A percentile compares a stretch with the other conserved stretches of the same genome.
Conservation (phyloP, 805 yeast genomes). For the Yarrowia bubula region DNA sequence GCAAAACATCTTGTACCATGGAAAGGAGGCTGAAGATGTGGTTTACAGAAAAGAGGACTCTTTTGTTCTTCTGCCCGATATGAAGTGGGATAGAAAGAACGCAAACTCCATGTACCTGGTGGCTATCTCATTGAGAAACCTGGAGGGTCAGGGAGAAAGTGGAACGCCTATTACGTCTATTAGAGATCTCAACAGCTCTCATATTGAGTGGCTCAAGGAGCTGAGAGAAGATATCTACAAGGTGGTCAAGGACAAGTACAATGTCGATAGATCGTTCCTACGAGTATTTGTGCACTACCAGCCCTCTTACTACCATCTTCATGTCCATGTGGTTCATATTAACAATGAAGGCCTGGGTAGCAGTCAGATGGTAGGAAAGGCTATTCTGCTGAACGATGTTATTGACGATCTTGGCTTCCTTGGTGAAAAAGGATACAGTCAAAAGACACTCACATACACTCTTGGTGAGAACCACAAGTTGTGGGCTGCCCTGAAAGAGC, state of each 20-base stretch:
- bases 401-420: slow-evolving; percentile 63
- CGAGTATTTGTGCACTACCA: slow-evolving; percentile 85
- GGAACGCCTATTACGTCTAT: slow-evolving; percentile 53
- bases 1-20: slow-evolving; percentile 71
- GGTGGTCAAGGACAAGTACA: slow-evolving; percentile 51
- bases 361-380: slow-evolving; percentile 59
- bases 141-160: slow-evolving; percentile 40
- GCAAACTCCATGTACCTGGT: slow-evolving; percentile 72
- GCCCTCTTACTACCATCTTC: slow-evolving; percentile 95
- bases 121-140: slow-evolving; percentile 63
- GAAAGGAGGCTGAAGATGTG: slow-evolving; percentile 82
- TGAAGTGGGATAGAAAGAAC: slow-evolving; percentile 89
- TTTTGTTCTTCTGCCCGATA: slow-evolving; percentile 82
- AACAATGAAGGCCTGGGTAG: slow-evolving; percentile 60
- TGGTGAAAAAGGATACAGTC: slow-evolving; percentile 56
- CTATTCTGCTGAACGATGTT: slow-evolving; percentile 75
- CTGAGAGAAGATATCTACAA: slow-evolving; percentile 48
- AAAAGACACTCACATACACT: slow-evolving; percentile 59
- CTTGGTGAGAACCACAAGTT: slow-evolving; percentile 77
- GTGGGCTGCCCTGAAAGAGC: slow-evolving; percentile 45
- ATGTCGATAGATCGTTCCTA: slow-evolving; percentile 54
- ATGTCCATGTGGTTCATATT: slow-evolving; percentile 81
- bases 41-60: slow-evolving; percentile 60
- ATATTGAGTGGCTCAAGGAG: slow-evolving; percentile 55
- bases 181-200: slow-evolving; percentile 65